Evolutionary conservation across 1,284 basidiomycete species (phyloP).

Genomic region (Xanthoconium separans): DNA sequence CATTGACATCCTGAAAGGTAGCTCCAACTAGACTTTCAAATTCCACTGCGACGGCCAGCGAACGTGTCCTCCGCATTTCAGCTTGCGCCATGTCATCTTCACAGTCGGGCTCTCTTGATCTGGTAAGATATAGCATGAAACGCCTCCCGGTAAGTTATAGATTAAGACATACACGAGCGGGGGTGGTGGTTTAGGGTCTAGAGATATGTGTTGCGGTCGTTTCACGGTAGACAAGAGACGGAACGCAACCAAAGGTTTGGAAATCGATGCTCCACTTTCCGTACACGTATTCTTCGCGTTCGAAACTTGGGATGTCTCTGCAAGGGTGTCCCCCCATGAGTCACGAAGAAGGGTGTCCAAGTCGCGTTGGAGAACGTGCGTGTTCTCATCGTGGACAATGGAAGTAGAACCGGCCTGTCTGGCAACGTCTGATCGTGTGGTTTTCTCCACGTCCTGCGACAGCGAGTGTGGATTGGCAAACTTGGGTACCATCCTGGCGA

Average conservation of each 20-base stretch:
- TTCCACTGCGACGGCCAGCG: conserved; percentile 41
- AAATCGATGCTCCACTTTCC: background rate
- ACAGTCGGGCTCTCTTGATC: conserved; percentile 43
- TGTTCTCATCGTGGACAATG: conserved; percentile 7
- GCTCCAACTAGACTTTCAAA: conserved; percentile 18
- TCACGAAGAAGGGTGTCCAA: conserved; percentile 25
- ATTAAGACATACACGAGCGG: conserved; percentile 35
- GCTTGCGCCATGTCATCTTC: conserved; percentile 46
- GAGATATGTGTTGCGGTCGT: conserved; percentile 35
- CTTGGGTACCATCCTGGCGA: conserved; percentile 23
- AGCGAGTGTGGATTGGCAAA: conserved; percentile 31
- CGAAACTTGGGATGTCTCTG: background rate
- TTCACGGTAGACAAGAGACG: conserved; percentile 38
- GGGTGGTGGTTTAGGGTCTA: conserved; percentile 41
- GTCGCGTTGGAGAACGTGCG: conserved; percentile 15
- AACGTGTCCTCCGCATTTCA: conserved; percentile 36
- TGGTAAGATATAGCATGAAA: conserved; percentile 17
- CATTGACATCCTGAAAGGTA: conserved; percentile 5
- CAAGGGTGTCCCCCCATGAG: conserved; percentile 16
- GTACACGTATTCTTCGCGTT: background rate
- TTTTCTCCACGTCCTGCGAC: conserved; percentile 17
- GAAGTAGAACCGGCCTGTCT: conserved; percentile 5
- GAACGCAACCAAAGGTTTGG: conserved; percentile 12
- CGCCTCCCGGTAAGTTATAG: conserved; percentile 19
- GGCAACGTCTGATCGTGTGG: conserved; percentile 29